Evolutionary conservation across 179 eudicot species (phyloP).

Genomic region (Sideroxylon spinosum): DNA sequence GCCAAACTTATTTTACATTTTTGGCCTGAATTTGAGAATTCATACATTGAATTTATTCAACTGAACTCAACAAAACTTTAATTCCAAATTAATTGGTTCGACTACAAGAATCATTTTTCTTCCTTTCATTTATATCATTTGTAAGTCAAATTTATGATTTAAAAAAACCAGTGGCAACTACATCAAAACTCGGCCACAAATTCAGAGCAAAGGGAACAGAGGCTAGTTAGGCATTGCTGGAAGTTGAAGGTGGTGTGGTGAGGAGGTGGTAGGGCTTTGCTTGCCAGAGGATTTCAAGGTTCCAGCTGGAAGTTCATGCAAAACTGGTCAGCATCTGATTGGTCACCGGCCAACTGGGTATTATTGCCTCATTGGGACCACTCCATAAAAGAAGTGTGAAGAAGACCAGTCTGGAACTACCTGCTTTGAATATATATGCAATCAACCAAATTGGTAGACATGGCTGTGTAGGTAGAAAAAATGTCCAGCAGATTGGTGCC

Average conservation of each 20-base stretch:
- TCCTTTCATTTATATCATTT: too few species aligned
- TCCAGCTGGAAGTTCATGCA: conserved; percentile 9
- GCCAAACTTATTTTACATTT: too few species aligned
- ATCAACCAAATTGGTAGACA: background rate
- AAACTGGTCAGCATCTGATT: conserved; percentile 1
- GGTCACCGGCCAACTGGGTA: background rate
- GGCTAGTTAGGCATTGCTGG: background rate
- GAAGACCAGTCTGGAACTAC: background rate
- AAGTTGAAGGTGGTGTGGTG: background rate
- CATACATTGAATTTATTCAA: too few species aligned
- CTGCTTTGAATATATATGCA: background rate
- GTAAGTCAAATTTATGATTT: too few species aligned
- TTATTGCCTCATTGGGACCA: background rate
- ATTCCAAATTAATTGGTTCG: too few species aligned
- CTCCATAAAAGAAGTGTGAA: background rate
- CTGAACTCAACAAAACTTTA: too few species aligned
- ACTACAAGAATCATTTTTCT: too few species aligned
- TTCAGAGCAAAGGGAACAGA: background rate
- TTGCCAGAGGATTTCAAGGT: background rate
- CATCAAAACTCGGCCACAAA: too few species aligned
- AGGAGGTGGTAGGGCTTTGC: background rate
- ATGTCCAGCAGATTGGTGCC: background rate
- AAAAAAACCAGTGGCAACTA: too few species aligned
- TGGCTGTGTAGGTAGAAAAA: background rate
- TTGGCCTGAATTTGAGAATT: too few species aligned